phyloP scores from a whole-genome alignment of 75 land plant species.

The Cryptomeria japonica region DNA sequence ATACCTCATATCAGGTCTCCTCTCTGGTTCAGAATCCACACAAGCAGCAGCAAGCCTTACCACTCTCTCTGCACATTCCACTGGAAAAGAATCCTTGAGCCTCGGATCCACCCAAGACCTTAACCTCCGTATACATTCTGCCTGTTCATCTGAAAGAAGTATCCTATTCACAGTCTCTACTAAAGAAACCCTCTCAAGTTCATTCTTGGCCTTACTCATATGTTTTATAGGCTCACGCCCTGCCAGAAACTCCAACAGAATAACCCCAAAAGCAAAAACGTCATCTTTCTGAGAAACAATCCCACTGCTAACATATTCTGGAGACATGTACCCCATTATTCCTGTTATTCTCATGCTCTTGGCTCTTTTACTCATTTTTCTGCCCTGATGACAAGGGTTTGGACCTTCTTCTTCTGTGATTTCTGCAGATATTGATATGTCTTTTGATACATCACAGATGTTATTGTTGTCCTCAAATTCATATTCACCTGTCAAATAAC shows the following conservation, averaged over 20 bases:
- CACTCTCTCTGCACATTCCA: background rate
- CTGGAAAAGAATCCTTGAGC: constrained; percentile 11
- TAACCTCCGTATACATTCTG: background rate
- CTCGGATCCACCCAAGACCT: constrained; percentile 7
- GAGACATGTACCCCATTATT: constrained; percentile 44
- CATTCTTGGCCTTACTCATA: no score
- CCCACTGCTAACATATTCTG: constrained; percentile 29
- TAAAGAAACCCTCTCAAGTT: background rate
- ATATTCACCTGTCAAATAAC: no score
- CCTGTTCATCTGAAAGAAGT: no score
- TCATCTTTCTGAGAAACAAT: constrained; percentile 27
- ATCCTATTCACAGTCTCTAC: no score
- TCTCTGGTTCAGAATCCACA: background rate
- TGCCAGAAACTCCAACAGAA: constrained; percentile 37
- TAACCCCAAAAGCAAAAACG: constrained; percentile 38
- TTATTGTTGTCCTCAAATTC: no score
- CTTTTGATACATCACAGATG: no score
- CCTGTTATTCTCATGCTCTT: no score
- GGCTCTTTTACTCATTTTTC: background rate
- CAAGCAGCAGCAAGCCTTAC: background rate
- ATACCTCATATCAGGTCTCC: constrained; percentile 4
- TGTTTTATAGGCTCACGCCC: constrained; percentile 31
- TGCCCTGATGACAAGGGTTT: no score
- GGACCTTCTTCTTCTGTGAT: no score
- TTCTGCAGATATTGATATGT: no score